Evolutionary conservation across 1,139 yeast genomes (phyloP).

Genomic region (Meyerozyma guilliermondii): DNA sequence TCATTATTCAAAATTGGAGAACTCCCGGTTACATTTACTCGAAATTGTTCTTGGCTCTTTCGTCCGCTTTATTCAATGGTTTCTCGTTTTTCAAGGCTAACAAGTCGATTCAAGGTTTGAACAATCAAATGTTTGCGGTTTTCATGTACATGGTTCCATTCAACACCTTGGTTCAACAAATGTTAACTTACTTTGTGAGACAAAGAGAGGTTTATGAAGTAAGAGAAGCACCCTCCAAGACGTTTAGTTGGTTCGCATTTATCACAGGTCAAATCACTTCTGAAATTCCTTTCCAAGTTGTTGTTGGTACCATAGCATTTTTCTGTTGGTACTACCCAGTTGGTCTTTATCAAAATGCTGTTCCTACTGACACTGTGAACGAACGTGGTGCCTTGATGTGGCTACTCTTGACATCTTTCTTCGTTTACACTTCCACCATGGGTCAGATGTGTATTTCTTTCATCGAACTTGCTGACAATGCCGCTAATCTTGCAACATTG

Average conservation of each 20-base stretch:
- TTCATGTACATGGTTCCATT: slow-evolving; percentile 65
- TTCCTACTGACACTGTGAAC: slow-evolving; percentile 9
- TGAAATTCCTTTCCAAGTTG: slow-evolving; percentile 31
- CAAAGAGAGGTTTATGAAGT: slow-evolving; percentile 83
- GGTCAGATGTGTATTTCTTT: slow-evolving; percentile 8
- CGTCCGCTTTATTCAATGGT: slow-evolving; percentile 61
- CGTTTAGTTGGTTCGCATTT: slow-evolving; percentile 47
- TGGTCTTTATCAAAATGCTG: slow-evolving; percentile 32
- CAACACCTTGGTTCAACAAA: slow-evolving; percentile 64
- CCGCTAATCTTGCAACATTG: slow-evolving; percentile 8
- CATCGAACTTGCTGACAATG: slow-evolving; percentile 9
- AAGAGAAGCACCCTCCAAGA: slow-evolving; percentile 73
- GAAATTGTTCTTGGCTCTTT: slow-evolving; percentile 48
- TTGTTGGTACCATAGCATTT: slow-evolving; percentile 30
- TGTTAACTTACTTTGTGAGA: slow-evolving; percentile 62
- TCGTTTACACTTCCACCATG: slow-evolving; percentile 6
- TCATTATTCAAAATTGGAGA: slow-evolving; percentile 66
- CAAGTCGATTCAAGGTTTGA: slow-evolving; percentile 53
- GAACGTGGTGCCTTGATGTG: slow-evolving; percentile 8
- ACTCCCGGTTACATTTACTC: slow-evolving; percentile 70
- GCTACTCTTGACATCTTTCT: slow-evolving; percentile 7
- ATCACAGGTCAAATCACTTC: slow-evolving; percentile 30
- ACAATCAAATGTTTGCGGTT: slow-evolving; percentile 61
- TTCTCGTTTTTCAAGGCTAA: slow-evolving; percentile 70
- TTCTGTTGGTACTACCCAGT: slow-evolving; percentile 41